These are phyloP conservation scores for Annulohypoxylon stygium DNA, from an alignment of 495 filamentous ascomycete genomes.

Conservation along the genomic window DNA sequence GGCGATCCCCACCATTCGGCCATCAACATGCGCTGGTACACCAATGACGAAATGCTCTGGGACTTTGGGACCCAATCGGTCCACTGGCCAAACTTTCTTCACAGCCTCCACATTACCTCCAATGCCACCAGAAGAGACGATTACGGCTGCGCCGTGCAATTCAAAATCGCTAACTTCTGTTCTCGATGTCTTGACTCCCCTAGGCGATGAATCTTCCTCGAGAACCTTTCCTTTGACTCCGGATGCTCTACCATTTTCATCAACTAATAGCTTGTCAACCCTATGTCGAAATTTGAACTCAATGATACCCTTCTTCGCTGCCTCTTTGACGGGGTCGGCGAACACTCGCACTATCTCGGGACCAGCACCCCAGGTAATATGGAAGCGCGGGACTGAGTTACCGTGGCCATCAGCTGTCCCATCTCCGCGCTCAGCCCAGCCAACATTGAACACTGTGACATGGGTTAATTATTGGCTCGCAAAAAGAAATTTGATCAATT, in stretches of 20 bases:
- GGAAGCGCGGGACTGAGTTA: constrained; percentile 66
- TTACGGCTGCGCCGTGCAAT: constrained; percentile 57
- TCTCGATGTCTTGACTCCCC: constrained; percentile 61
- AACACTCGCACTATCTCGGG: constrained; percentile 66
- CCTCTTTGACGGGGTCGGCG: constrained; percentile 60
- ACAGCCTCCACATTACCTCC: constrained; percentile 66
- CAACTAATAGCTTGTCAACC: constrained; percentile 63
- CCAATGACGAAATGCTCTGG: constrained; percentile 64
- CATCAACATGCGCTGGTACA: constrained; percentile 66
- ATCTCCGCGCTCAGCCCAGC: constrained; percentile 66
- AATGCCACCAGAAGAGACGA: constrained; percentile 64
- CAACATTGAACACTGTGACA: constrained; percentile 53
- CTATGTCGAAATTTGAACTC: constrained; percentile 63
- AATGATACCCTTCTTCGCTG: constrained; percentile 60
- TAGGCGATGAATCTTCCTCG: constrained; percentile 54
- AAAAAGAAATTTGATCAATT: too few species aligned
- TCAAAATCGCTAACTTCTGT: constrained; percentile 59
- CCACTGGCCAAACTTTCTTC: constrained; percentile 61
- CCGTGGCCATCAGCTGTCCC: constrained; percentile 64
- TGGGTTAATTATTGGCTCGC: not conserved
- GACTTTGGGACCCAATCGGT: constrained; percentile 60
- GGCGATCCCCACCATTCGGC: constrained; percentile 65
- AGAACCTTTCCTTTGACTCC: constrained; percentile 63
- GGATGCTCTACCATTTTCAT: constrained; percentile 60
- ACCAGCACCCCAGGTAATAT: constrained; percentile 65